phyloP scores from a whole-genome alignment of 352 stramenopile genomes.

The Phytopythium litorale region DNA sequence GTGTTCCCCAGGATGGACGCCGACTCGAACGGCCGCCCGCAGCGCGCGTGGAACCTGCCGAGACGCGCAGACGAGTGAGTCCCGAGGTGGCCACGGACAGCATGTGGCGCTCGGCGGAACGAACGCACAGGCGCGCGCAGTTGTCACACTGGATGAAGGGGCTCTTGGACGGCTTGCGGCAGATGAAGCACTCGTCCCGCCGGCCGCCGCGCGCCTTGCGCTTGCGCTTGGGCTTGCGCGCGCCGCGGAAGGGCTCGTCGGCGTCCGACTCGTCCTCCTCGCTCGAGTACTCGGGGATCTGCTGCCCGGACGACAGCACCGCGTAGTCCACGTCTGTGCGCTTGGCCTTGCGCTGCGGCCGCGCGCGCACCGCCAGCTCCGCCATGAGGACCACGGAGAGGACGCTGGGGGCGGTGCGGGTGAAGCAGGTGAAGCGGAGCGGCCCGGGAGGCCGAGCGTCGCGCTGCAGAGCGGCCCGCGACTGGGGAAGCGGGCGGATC shows the following conservation, averaged over 20 bases:
- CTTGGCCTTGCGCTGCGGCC: conserved; percentile 64
- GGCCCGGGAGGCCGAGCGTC: too few species aligned
- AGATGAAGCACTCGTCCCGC: conserved; percentile 53
- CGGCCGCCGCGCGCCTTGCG: too few species aligned
- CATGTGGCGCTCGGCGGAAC: neutral
- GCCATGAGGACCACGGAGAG: neutral
- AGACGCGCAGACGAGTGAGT: conserved; percentile 12
- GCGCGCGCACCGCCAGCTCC: conserved; percentile 8
- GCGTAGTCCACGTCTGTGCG: conserved; percentile 76
- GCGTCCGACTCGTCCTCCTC: conserved; percentile 58
- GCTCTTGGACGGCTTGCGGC: conserved; percentile 33
- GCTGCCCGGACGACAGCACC: conserved; percentile 66
- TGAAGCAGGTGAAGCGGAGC: too few species aligned
- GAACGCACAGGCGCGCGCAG: conserved; percentile 54
- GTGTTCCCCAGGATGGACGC: conserved; percentile 67
- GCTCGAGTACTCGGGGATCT: conserved; percentile 79
- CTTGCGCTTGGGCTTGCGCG: conserved; percentile 30
- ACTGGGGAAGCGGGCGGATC: too few species aligned
- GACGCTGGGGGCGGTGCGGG: too few species aligned
- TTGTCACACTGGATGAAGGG: conserved; percentile 72
- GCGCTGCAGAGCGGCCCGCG: too few species aligned
- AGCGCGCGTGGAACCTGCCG: conserved; percentile 45
- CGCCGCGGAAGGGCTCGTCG: conserved; percentile 32
- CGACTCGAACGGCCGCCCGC: conserved; percentile 46
- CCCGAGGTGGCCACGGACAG: neutral